phyloP scores from a whole-genome alignment of 2,329 filamentous ascomycete genomes.

The Alternaria arborescens region DNA sequence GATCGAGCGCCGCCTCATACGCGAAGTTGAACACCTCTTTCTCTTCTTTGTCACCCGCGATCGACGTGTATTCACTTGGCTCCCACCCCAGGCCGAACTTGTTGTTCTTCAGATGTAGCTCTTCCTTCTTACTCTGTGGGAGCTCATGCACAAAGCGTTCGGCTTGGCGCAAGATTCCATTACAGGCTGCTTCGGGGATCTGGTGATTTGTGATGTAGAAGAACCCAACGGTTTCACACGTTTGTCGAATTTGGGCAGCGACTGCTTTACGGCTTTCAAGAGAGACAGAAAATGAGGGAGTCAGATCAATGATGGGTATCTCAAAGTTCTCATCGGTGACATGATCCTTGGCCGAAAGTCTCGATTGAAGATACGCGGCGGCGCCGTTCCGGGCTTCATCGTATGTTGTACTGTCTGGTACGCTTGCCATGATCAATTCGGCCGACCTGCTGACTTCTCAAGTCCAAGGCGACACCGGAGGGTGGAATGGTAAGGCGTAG shows the following conservation, averaged over 20 bases:
- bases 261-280: slow-evolving; percentile 46
- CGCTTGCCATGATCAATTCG: background rate
- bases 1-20: slow-evolving; percentile 53
- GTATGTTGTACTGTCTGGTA: slow-evolving; percentile 43
- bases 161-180: slow-evolving; percentile 49
- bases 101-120: slow-evolving; percentile 52
- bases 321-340: slow-evolving; percentile 36
- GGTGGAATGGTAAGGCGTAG: background rate
- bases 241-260: slow-evolving; percentile 50
- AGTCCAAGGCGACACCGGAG: background rate
- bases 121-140: slow-evolving; percentile 46
- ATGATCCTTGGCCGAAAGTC: slow-evolving; percentile 31
- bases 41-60: slow-evolving; percentile 52
- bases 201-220: slow-evolving; percentile 54
- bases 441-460: background rate
- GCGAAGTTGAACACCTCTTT: slow-evolving; percentile 57
- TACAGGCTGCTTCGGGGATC: slow-evolving; percentile 37
- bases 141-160: slow-evolving; percentile 49
- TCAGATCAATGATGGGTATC: slow-evolving; percentile 52
- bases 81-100: slow-evolving; percentile 54
- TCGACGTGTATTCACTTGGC: slow-evolving; percentile 52
- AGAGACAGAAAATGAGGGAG: slow-evolving; percentile 46
- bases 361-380: slow-evolving; percentile 48
- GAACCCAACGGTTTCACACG: slow-evolving; percentile 53
- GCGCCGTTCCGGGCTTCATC: slow-evolving; percentile 48